These are phyloP conservation scores for Encephalitozoon romaleae DNA, from an alignment of 371 early-diverging fungal species.

Conservation along the genomic window DNA sequence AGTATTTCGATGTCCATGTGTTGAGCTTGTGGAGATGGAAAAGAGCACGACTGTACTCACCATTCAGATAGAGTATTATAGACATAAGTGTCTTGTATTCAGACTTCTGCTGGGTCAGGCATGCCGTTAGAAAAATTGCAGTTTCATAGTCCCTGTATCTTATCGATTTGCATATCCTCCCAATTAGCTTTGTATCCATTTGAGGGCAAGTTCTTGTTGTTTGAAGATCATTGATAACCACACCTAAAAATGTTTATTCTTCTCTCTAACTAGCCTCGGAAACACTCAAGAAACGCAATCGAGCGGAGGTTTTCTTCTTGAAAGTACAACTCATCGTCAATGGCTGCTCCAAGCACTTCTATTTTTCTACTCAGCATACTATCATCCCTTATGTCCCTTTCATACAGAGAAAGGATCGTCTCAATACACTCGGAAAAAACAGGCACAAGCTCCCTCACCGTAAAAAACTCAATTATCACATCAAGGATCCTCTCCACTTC, in stretches of 20 bases:
- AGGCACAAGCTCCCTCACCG: constrained; percentile 22
- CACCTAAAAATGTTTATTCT: neutral
- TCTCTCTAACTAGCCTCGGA: neutral
- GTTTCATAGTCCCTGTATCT: constrained; percentile 45
- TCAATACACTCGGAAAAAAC: constrained; percentile 35
- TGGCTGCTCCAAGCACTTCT: neutral
- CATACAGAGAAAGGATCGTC: constrained; percentile 27
- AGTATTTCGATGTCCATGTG: constrained; percentile 53
- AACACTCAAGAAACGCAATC: constrained; percentile 41
- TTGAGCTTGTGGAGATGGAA: constrained; percentile 23
- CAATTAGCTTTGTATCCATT: neutral
- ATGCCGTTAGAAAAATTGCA: constrained; percentile 21
- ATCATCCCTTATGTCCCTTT: constrained; percentile 18
- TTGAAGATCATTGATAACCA: neutral
- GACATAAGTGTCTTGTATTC: constrained; percentile 36
- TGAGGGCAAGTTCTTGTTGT: neutral
- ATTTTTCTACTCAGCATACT: constrained; percentile 4
- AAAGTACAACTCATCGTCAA: constrained; percentile 42
- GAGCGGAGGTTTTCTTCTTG: constrained; percentile 31
- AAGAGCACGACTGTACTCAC: constrained; percentile 52
- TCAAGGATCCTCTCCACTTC: constrained; percentile 17
- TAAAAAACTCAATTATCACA: constrained; percentile 38
- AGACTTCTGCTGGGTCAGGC: neutral
- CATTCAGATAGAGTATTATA: constrained; percentile 50
- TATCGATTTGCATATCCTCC: constrained; percentile 24